Evolutionary conservation across 176 grass and related monocot species (phyloP).

Genomic region (Alloteropsis semialata): DNA sequence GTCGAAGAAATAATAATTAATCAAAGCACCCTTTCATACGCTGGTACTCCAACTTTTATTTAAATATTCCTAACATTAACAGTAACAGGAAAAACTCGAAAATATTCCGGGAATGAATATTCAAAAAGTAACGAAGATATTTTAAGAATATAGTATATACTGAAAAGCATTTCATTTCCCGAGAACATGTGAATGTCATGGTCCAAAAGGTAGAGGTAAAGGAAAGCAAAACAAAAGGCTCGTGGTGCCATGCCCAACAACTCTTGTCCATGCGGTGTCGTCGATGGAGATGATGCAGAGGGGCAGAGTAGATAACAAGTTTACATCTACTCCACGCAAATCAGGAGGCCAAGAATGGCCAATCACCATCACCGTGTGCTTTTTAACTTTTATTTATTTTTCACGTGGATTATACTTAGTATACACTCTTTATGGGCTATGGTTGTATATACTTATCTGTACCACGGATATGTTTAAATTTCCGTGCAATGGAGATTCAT

Average conservation of each 20-base stretch:
- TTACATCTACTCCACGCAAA: not conserved
- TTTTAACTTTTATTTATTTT: not conserved
- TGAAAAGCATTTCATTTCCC: not conserved
- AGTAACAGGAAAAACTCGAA: no score
- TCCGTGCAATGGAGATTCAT: not conserved
- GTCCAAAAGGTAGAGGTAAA: not conserved
- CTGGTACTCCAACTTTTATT: no score
- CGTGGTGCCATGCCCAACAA: not conserved
- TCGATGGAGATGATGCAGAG: not conserved
- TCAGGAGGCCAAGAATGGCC: not conserved
- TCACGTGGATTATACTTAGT: not conserved
- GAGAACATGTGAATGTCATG: not conserved
- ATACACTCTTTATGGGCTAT: not conserved
- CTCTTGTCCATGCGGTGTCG: not conserved
- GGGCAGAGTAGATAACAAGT: not conserved
- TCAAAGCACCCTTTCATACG: no score
- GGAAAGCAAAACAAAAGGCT: not conserved
- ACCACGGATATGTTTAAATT: not conserved
- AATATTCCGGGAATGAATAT: not conserved
- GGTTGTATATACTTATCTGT: not conserved
- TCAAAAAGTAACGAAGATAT: not conserved
- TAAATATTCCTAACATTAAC: no score
- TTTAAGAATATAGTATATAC: not conserved
- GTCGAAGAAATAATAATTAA: no score
- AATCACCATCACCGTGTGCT: not conserved